Percentiles rank a stretch among this genome's conserved stretches.
These are phyloP conservation scores for Avena sativa DNA, from an alignment of 176 grass and related monocot genomes.

Conservation along the genomic window DNA sequence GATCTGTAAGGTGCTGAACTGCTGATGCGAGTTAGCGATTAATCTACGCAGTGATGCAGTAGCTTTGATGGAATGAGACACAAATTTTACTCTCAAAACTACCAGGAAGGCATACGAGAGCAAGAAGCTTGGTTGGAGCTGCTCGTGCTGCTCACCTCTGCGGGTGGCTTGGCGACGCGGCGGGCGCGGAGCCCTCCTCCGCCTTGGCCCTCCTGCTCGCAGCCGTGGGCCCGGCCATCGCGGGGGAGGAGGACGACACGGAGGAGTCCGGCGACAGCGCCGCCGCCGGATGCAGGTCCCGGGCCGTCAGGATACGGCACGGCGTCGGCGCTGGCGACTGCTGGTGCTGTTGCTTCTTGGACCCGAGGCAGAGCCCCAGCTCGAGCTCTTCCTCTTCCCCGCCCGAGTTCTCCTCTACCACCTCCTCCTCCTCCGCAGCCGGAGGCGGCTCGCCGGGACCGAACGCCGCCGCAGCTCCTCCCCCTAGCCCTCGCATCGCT, in stretches of 20 bases:
- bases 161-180: constrained; percentile 58
- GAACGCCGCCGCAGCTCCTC: constrained; percentile 34
- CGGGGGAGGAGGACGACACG: constrained; percentile 56
- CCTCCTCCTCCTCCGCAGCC: constrained; percentile 32
- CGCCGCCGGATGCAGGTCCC: constrained; percentile 55
- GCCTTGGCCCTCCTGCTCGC: constrained; percentile 43
- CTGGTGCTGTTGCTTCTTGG: constrained; percentile 46
- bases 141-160: constrained; percentile 49
- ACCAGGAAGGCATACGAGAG: too few species aligned
- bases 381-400: constrained; percentile 50
- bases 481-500: constrained; percentile 42
- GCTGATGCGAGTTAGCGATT: not conserved
- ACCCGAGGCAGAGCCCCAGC: constrained; percentile 71
- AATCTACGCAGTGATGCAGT: not conserved
- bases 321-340: constrained; percentile 21
- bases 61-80: not conserved
- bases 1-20: constrained; percentile 12
- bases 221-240: not conserved
- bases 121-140: not conserved
- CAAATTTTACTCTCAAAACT: not conserved
- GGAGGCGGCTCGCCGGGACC: constrained; percentile 38
- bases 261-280: constrained; percentile 59
- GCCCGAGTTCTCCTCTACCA: constrained; percentile 53
- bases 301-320: constrained; percentile 73
- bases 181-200: constrained; percentile 31